Evolutionary conservation across 192 early-diverging fungal species (phyloP).

Genomic region (Podila epigama): DNA sequence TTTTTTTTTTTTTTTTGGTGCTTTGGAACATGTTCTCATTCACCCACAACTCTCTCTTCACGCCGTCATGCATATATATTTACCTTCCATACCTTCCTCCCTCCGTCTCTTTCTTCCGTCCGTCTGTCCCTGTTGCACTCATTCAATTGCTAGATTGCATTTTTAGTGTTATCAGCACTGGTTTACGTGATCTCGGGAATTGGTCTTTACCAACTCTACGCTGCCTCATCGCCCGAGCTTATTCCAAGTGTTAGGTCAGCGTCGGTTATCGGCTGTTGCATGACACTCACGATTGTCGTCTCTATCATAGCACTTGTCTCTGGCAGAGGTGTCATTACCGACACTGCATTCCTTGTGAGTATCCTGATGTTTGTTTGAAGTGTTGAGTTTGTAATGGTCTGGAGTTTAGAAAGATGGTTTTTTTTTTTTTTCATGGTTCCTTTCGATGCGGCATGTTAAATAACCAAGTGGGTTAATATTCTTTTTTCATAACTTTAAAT

Average conservation of each 20-base stretch:
- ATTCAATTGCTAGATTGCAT: conserved; percentile 25
- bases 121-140: no score
- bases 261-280: conserved; percentile 45
- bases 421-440: no score
- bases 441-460: no score
- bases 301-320: conserved; percentile 42
- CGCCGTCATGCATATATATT: background rate
- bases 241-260: conserved; percentile 42
- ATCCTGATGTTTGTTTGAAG: background rate
- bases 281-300: conserved; percentile 43
- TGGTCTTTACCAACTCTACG: conserved; percentile 42
- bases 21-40: background rate
- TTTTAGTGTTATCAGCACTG: conserved; percentile 34
- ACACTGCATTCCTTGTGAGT: conserved; percentile 39
- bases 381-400: no score
- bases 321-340: conserved; percentile 38
- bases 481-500: no score
- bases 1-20: background rate
- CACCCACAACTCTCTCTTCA: background rate
- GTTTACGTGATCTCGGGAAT: conserved; percentile 43
- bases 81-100: background rate
- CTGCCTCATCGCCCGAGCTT: conserved; percentile 38
- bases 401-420: background rate
- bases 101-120: background rate
- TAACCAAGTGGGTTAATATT: no score